A percentile compares a stretch with the other conserved stretches of the same genome.
Evolutionary conservation across 257 asterid genomes (phyloP).

Genomic region (Coffea eugenioides): DNA sequence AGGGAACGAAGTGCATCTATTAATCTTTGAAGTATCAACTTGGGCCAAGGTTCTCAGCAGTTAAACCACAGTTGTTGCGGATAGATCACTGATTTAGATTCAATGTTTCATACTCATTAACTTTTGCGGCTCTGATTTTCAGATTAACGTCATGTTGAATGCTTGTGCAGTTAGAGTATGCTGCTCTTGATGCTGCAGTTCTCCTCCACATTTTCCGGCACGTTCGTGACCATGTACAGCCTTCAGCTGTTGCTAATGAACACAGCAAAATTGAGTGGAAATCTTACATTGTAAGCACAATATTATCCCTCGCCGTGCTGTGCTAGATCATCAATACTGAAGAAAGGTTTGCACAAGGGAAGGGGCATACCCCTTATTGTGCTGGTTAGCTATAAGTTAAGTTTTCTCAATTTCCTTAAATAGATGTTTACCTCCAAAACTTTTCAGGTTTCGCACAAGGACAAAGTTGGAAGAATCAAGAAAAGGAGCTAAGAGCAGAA

Average conservation of each 20-base stretch:
- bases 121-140: not conserved
- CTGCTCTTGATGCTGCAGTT: conserved; percentile 97
- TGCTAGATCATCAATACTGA: no score
- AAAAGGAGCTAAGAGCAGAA: conserved; percentile 30
- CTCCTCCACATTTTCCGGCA: conserved; percentile 82
- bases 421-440: not conserved
- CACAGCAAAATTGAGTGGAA: conserved; percentile 74
- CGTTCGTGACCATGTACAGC: conserved; percentile 51
- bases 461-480: conserved; percentile 33
- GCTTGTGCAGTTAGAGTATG: conserved; percentile 76
- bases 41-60: not conserved
- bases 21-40: no score
- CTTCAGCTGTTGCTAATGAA: conserved; percentile 42
- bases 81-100: not conserved
- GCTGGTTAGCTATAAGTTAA: not conserved
- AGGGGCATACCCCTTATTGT: no score
- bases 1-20: not conserved
- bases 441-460: conserved; percentile 61
- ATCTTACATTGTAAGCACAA: conserved; percentile 68
- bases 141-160: not conserved
- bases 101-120: not conserved
- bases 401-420: not conserved
- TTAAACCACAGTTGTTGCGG: not conserved
- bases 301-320: not conserved
- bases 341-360: no score